Evolutionary conservation across 2,329 filamentous ascomycete genomes (phyloP).

Genomic region (Thelonectria blattea): DNA sequence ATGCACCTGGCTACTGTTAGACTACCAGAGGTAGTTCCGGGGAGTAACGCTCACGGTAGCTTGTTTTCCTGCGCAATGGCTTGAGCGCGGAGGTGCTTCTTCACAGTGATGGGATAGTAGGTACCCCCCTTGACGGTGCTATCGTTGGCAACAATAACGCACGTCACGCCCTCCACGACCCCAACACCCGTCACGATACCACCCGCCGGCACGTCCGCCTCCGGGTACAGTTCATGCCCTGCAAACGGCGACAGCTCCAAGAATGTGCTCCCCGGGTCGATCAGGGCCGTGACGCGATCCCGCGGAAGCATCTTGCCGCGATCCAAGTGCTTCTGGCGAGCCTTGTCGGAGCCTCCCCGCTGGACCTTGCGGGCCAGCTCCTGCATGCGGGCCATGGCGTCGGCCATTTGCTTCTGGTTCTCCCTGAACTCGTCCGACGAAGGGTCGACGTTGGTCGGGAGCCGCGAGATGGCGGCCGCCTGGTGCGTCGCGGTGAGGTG

Average conservation of each 20-base stretch:
- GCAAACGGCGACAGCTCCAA: conserved; percentile 93
- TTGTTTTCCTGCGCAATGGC: conserved; percentile 88
- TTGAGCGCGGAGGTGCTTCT: conserved; percentile 95
- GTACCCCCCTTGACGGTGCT: conserved; percentile 97
- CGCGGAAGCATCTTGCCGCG: conserved; percentile 94
- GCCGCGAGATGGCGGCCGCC: conserved; percentile 79
- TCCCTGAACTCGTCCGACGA: conserved; percentile 80
- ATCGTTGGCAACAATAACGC: conserved; percentile 94
- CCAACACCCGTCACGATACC: conserved; percentile 94
- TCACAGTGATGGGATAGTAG: conserved; percentile 96
- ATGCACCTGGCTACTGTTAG: conserved; percentile 68
- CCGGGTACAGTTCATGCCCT: conserved; percentile 83
- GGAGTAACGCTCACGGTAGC: conserved; percentile 57
- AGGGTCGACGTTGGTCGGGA: conserved; percentile 78
- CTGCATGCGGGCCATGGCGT: conserved; percentile 72
- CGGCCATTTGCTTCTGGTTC: conserved; percentile 79
- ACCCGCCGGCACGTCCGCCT: conserved; percentile 85
- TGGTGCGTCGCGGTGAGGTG: conserved; percentile 83
- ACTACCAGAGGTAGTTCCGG: not conserved
- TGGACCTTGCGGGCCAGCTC: conserved; percentile 74
- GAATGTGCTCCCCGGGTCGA: conserved; percentile 90
- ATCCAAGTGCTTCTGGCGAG: conserved; percentile 83
- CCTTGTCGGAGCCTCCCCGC: conserved; percentile 79
- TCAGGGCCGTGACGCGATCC: conserved; percentile 83
- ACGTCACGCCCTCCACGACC: conserved; percentile 86